These are phyloP conservation scores for Aspergillus puulaauensis DNA, from an alignment of 2,329 filamentous ascomycete genomes.

Conservation along the genomic window DNA sequence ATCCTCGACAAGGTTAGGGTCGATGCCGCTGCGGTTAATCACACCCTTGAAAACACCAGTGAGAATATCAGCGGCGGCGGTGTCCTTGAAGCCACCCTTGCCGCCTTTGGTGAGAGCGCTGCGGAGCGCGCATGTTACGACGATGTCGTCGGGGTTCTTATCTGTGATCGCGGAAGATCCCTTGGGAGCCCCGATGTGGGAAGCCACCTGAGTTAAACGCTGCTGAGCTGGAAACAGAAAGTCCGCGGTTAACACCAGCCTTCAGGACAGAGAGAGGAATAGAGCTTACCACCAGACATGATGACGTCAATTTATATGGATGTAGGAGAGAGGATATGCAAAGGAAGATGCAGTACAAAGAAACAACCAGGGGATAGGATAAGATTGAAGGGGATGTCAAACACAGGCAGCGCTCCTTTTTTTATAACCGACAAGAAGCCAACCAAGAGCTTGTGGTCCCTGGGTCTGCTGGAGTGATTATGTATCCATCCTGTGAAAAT, in stretches of 20 bases:
- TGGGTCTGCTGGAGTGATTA: conserved; percentile 11
- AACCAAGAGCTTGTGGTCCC: conserved; percentile 7
- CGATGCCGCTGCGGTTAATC: conserved; percentile 81
- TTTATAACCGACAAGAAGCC: conserved; percentile 16
- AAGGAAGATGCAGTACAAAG: not conserved
- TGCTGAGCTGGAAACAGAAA: conserved; percentile 49
- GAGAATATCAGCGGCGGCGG: conserved; percentile 79
- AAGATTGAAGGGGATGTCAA: not conserved
- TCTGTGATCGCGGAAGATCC: conserved; percentile 37
- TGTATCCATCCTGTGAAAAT: conserved; percentile 26
- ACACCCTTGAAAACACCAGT: conserved; percentile 78
- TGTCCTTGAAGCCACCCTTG: conserved; percentile 95
- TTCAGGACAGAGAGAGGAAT: not conserved
- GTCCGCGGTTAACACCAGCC: not conserved
- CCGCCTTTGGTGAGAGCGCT: conserved; percentile 91
- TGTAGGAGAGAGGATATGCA: conserved; percentile 1
- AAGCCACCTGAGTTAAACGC: conserved; percentile 59
- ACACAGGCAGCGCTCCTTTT: conserved; percentile 6
- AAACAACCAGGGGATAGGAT: not conserved
- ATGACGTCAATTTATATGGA: conserved; percentile 24
- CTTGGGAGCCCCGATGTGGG: conserved; percentile 50
- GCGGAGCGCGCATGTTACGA: conserved; percentile 88
- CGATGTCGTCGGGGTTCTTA: conserved; percentile 67
- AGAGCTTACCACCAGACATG: conserved; percentile 44
- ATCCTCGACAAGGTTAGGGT: conserved; percentile 85